phyloP scores from a whole-genome alignment of 345 rosid genomes.

The Crucihimalaya himalaica region DNA sequence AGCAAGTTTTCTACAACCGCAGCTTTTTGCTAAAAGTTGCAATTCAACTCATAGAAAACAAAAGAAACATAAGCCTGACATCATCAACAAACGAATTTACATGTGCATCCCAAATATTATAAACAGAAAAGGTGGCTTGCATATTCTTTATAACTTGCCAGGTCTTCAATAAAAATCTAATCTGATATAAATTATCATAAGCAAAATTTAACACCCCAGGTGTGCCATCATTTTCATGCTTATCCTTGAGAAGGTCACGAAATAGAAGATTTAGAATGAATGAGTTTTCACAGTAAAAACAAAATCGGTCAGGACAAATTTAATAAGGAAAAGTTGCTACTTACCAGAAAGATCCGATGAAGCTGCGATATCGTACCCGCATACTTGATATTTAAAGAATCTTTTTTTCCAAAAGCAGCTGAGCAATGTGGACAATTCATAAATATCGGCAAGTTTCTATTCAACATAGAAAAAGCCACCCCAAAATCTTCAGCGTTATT shows the following conservation, averaged over 20 bases:
- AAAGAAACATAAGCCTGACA: no score
- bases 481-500: constrained; percentile 55
- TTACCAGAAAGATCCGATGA: constrained; percentile 80
- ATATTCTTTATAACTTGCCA: no score
- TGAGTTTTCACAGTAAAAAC: background rate
- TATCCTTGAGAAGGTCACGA: no score
- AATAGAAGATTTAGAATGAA: no score
- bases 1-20: background rate
- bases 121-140: no score
- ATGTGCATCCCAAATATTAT: no score
- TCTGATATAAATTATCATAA: no score
- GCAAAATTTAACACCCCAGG: background rate
- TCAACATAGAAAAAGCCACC: constrained; percentile 55
- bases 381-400: constrained; percentile 52
- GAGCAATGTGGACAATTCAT: constrained; percentile 74
- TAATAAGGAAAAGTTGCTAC: background rate
- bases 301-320: background rate
- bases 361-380: constrained; percentile 76
- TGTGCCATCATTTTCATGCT: background rate
- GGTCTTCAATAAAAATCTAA: background rate
- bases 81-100: no score
- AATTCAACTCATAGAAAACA: no score
- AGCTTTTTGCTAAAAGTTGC: no score
- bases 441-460: constrained; percentile 68
- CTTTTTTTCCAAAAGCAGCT: constrained; percentile 44